Percentiles rank a stretch among this genome's conserved stretches.
phyloP scores from a whole-genome alignment of 805 yeast genomes.

The Schwanniomyces sp. region DNA sequence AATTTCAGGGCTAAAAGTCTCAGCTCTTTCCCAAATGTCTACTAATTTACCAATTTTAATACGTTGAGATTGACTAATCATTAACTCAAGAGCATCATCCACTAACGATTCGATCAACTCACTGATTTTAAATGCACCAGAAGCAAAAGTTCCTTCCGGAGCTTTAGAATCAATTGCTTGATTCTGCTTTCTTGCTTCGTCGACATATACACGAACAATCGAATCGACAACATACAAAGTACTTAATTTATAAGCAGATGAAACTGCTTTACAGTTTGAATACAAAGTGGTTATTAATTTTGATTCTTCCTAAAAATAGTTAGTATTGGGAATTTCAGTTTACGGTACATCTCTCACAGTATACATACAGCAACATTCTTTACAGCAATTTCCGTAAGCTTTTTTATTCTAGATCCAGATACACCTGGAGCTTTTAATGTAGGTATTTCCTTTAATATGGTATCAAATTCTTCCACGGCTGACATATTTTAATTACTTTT shows the following conservation, averaged over 20 bases:
- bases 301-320: constrained; percentile 41
- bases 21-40: constrained; percentile 89
- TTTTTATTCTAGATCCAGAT: constrained; percentile 92
- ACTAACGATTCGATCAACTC: constrained; percentile 63
- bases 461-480: constrained; percentile 46
- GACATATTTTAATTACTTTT: constrained; percentile 27
- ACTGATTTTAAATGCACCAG: constrained; percentile 67
- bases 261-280: constrained; percentile 68
- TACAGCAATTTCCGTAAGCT: constrained; percentile 75
- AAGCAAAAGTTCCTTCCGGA: constrained; percentile 69
- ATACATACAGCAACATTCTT: constrained; percentile 47
- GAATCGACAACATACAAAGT: constrained; percentile 91
- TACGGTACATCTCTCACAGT: neutral
- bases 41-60: constrained; percentile 81
- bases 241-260: constrained; percentile 84
- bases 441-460: constrained; percentile 48
- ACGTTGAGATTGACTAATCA: constrained; percentile 50
- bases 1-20: constrained; percentile 63
- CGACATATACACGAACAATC: constrained; percentile 80
- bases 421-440: constrained; percentile 84
- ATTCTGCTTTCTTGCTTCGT: constrained; percentile 61
- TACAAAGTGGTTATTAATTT: constrained; percentile 58
- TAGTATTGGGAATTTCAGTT: constrained; percentile 3
- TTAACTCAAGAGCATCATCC: constrained; percentile 59
- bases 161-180: constrained; percentile 50